These are phyloP conservation scores for Galerina marginata DNA, from an alignment of 768 basidiomycete genomes.

Conservation along the genomic window DNA sequence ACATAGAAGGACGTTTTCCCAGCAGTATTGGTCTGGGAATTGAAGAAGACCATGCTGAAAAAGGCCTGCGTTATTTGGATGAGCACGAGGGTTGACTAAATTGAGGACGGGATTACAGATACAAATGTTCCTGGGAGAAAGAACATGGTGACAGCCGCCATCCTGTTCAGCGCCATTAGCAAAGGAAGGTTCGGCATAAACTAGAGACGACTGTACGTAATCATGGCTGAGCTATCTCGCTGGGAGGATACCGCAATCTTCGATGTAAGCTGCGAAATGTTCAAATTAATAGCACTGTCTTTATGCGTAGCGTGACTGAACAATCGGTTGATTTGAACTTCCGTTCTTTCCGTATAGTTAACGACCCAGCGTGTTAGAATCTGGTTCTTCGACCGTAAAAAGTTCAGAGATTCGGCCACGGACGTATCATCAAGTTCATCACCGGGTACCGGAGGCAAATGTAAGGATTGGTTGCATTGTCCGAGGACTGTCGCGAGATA, in stretches of 20 bases:
- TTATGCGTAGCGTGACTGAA: constrained; percentile 8
- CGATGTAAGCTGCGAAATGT: constrained; percentile 12
- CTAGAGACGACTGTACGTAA: constrained; percentile 7
- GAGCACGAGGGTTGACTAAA: neutral
- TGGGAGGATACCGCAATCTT: constrained; percentile 8
- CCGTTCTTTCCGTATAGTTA: neutral
- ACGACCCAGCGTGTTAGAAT: constrained; percentile 1
- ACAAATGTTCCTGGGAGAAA: constrained; percentile 18
- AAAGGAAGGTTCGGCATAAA: neutral
- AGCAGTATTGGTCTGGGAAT: neutral
- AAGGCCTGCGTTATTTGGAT: constrained; percentile 6
- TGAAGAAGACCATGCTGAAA: constrained; percentile 18
- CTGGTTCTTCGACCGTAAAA: neutral
- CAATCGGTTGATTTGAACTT: constrained; percentile 5
- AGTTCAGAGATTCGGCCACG: neutral
- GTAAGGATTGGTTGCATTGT: neutral
- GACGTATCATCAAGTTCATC: neutral
- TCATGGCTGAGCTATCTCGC: constrained; percentile 15
- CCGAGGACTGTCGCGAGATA: neutral
- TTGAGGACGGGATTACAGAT: constrained; percentile 6
- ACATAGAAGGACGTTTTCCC: constrained; percentile 3
- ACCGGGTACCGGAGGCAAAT: neutral
- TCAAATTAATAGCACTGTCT: constrained; percentile 4
- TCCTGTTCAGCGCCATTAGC: neutral
- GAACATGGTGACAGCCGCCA: constrained; percentile 14